Percentiles rank a stretch among this genome's conserved stretches.
Conservation (phyloP, 768 basidiomycete genomes). For the Psilocybe cubensis region DNA sequence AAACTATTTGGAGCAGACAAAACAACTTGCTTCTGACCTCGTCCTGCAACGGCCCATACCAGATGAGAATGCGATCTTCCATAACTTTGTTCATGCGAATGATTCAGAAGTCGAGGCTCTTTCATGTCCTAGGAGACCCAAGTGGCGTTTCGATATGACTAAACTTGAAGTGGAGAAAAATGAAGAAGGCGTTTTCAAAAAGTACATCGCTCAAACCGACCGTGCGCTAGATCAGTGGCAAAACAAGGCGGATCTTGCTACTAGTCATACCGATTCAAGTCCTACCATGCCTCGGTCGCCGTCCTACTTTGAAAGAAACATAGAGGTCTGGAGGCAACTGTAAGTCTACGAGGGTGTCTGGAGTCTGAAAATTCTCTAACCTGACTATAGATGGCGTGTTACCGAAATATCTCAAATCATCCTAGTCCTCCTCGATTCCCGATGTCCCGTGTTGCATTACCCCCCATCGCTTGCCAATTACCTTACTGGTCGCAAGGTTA, state of each 20-base stretch:
- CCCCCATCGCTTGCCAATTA: conserved; percentile 77
- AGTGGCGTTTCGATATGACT: conserved; percentile 85
- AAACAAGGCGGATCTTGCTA: too few species aligned
- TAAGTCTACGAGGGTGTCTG: conserved; percentile 39
- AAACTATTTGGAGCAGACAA: conserved; percentile 63
- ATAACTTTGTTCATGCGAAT: conserved; percentile 20
- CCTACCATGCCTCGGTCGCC: conserved; percentile 61
- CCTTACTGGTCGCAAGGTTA: conserved; percentile 55
- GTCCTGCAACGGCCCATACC: conserved; percentile 62
- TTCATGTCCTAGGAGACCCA: conserved; percentile 73
- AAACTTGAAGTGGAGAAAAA: conserved; percentile 91
- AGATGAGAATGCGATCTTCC: conserved; percentile 39
- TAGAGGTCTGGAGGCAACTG: conserved; percentile 96
- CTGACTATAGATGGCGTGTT: conserved; percentile 80
- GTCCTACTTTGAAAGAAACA: conserved; percentile 85
- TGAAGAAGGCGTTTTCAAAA: conserved; percentile 82
- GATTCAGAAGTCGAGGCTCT: conserved; percentile 27
- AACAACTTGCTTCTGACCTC: conserved; percentile 53
- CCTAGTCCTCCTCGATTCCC: conserved; percentile 85
- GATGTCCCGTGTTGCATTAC: conserved; percentile 87
- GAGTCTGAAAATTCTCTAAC: conserved; percentile 12
- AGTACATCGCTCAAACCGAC: conserved; percentile 78
- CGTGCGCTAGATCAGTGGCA: conserved; percentile 57
- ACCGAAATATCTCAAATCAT: conserved; percentile 90
- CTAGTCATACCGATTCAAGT: conserved; percentile 9